These are phyloP conservation scores for Gymnopus androsaceus DNA, from an alignment of 1,284 basidiomycete species.

Conservation along the genomic window DNA sequence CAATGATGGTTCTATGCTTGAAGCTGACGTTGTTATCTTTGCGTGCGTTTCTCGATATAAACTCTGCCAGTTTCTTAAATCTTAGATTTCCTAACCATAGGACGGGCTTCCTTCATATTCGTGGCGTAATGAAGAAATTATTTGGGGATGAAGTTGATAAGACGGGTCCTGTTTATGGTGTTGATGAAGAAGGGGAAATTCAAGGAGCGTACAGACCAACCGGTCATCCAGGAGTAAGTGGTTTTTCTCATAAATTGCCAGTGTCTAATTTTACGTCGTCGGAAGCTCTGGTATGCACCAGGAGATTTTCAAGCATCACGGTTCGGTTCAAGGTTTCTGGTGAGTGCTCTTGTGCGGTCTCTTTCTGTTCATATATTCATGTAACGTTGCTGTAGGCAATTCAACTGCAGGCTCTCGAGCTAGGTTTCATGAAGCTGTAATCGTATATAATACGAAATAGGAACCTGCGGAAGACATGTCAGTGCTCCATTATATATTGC, in stretches of 20 bases:
- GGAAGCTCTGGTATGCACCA: conserved; percentile 37
- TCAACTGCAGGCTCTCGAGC: conserved; percentile 8
- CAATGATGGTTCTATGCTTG: conserved; percentile 31
- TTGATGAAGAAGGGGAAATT: conserved; percentile 29
- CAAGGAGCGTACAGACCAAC: conserved; percentile 28
- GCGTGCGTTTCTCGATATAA: conserved; percentile 27
- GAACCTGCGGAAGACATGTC: background rate
- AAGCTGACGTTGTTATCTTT: conserved; percentile 33
- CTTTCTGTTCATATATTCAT: background rate
- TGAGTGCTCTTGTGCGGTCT: conserved; percentile 18
- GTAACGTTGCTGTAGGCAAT: background rate
- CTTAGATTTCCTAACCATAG: background rate
- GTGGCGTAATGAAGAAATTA: conserved; percentile 16
- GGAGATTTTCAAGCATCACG: conserved; percentile 35
- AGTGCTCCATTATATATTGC: no score
- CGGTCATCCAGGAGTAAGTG: conserved; percentile 35
- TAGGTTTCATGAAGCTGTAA: conserved; percentile 7
- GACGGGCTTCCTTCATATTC: conserved; percentile 30
- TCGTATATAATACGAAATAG: background rate
- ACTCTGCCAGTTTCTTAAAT: background rate
- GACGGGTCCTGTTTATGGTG: conserved; percentile 24
- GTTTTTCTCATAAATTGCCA: background rate
- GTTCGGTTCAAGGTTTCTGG: conserved; percentile 36
- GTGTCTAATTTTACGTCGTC: background rate
- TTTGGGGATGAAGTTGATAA: conserved; percentile 29